A percentile compares a stretch with the other conserved stretches of the same genome.
phyloP scores from a whole-genome alignment of 345 rosid genomes.

The Dipteronia dyeriana region DNA sequence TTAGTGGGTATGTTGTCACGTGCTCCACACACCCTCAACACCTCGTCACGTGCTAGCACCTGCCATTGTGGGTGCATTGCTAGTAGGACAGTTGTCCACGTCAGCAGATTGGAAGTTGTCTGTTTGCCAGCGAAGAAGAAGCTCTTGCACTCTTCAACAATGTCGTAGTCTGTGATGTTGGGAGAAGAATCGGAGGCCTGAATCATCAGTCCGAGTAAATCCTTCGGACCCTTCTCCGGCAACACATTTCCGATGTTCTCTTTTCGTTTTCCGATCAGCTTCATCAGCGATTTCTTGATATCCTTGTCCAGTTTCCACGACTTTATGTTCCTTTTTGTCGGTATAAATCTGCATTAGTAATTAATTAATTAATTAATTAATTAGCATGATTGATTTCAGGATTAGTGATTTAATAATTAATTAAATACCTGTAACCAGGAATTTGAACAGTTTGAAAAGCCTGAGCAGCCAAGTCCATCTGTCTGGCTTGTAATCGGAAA shows the following conservation, averaged over 20 bases:
- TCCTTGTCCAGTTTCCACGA: constrained; percentile 77
- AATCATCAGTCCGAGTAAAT: constrained; percentile 59
- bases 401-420: background rate
- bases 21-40: constrained; percentile 70
- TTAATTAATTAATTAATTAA: too few relatives aligned
- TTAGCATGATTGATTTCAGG: too few relatives aligned
- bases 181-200: constrained; percentile 43
- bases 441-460: constrained; percentile 67
- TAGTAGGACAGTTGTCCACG: constrained; percentile 79
- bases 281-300: constrained; percentile 58
- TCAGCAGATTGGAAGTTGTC: constrained; percentile 79
- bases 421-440: constrained; percentile 68
- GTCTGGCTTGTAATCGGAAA: constrained; percentile 67
- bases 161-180: constrained; percentile 47
- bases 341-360: constrained; percentile 50
- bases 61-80: constrained; percentile 92
- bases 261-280: constrained; percentile 50
- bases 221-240: constrained; percentile 36
- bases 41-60: constrained; percentile 82
- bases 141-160: constrained; percentile 86
- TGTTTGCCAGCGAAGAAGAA: constrained; percentile 95
- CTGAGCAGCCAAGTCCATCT: constrained; percentile 68
- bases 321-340: constrained; percentile 62
- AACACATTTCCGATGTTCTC: constrained; percentile 9
- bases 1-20: constrained; percentile 70